Conservation (phyloP, 257 asterid genomes). For the Leptodermis oblonga region DNA sequence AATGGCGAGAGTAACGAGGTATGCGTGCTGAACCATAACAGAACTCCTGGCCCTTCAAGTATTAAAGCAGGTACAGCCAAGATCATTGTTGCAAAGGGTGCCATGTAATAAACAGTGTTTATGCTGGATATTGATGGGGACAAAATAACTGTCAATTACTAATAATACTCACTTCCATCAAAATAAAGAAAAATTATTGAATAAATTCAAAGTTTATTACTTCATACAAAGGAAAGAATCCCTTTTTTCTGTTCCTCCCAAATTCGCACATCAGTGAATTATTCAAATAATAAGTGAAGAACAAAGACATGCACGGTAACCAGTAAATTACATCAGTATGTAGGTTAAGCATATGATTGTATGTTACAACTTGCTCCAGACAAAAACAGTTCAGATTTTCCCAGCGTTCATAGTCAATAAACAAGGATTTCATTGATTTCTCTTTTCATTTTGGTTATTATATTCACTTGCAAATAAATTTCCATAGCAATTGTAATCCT, state of each 20-base stretch:
- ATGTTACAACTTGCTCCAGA: neutral
- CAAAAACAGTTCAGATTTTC: too few relatives aligned
- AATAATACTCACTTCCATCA: neutral
- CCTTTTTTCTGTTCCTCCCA: neutral
- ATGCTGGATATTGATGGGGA: constrained; percentile 44
- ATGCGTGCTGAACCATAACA: constrained; percentile 55
- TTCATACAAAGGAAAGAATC: neutral
- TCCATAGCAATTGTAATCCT: neutral
- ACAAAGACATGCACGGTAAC: neutral
- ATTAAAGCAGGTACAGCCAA: constrained; percentile 73
- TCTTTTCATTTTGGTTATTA: neutral
- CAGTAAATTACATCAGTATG: neutral
- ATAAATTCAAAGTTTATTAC: neutral
- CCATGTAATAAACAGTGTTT: constrained; percentile 97
- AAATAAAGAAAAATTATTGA: neutral
- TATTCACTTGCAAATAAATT: neutral
- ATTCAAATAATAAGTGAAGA: neutral
- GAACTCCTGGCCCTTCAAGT: constrained; percentile 77
- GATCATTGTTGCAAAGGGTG: constrained; percentile 94
- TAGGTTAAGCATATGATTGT: neutral
- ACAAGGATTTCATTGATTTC: neutral
- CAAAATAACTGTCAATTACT: constrained; percentile 1
- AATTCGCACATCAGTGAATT: neutral
- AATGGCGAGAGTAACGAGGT: constrained; percentile 62
- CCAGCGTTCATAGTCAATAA: neutral